phyloP scores from a whole-genome alignment of 163 green algal genomes.

The Trebouxiophyceae sp. region DNA sequence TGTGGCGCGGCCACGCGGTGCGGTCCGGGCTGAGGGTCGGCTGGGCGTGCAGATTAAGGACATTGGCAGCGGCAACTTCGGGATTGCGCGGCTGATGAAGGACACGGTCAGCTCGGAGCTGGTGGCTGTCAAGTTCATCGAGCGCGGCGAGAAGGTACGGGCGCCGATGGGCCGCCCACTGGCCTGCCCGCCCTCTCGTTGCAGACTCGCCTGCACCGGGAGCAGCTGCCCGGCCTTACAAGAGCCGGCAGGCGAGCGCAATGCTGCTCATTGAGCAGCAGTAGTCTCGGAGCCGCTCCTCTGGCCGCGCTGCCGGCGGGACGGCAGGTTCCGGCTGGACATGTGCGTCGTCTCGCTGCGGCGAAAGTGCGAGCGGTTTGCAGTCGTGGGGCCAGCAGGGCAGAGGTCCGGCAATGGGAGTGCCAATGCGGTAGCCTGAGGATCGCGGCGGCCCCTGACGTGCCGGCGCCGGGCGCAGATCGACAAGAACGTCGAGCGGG shows the following conservation, averaged over 20 bases:
- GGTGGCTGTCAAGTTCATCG: conserved; percentile 95
- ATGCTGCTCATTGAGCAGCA: not conserved
- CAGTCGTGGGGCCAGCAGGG: too few species aligned
- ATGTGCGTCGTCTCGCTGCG: too few species aligned
- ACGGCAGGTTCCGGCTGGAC: too few species aligned
- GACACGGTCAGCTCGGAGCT: conserved; percentile 71
- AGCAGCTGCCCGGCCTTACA: not conserved
- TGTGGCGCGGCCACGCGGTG: too few species aligned
- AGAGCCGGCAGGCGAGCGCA: too few species aligned
- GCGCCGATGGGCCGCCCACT: too few species aligned
- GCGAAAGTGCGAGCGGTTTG: too few species aligned
- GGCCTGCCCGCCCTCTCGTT: not conserved
- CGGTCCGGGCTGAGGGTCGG: too few species aligned
- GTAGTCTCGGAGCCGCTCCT: not conserved
- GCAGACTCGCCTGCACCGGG: not conserved
- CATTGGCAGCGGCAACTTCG: conserved; percentile 95
- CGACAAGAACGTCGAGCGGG: conserved; percentile 93
- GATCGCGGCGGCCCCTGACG: too few species aligned
- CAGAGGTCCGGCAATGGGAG: too few species aligned
- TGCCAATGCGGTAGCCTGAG: too few species aligned
- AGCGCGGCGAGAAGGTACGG: conserved; percentile 74
- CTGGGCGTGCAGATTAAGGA: conserved; percentile 76
- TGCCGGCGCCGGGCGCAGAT: conserved; percentile 70
- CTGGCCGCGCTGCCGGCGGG: too few species aligned
- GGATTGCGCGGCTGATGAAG: conserved; percentile 82